Conservation (phyloP, 768 basidiomycete genomes). For the Lactarius sp. region DNA sequence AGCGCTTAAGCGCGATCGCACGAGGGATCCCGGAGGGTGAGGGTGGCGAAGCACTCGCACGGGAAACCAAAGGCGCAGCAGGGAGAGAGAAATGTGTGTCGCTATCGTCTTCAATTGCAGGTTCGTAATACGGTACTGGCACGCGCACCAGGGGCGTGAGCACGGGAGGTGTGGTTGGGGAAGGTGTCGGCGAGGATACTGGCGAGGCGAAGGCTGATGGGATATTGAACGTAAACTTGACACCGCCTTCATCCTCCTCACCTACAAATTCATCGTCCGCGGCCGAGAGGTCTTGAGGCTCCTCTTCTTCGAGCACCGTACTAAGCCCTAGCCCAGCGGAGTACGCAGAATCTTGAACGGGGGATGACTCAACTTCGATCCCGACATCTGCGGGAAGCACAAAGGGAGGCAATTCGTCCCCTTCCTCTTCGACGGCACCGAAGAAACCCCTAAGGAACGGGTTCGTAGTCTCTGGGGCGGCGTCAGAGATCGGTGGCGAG, state of each 20-base stretch:
- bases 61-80: conserved; percentile 4
- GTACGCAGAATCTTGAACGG: conserved; percentile 35
- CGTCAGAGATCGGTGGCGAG: conserved; percentile 38
- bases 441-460: conserved; percentile 52
- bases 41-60: conserved; percentile 12
- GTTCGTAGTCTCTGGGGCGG: conserved; percentile 43
- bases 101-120: conserved; percentile 27
- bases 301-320: conserved; percentile 44
- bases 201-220: conserved; percentile 37
- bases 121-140: conserved; percentile 17
- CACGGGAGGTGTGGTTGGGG: conserved; percentile 16
- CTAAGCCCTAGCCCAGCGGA: conserved; percentile 34
- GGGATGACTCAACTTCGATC: conserved; percentile 29
- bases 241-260: conserved; percentile 56
- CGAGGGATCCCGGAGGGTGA: conserved; percentile 54
- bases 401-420: conserved; percentile 50
- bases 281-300: conserved; percentile 31
- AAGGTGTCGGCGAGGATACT: conserved; percentile 26
- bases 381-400: conserved; percentile 45
- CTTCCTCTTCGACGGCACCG: conserved; percentile 39
- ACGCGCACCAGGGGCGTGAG: conserved; percentile 21
- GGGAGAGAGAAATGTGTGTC: conserved; percentile 26
- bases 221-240: conserved; percentile 68
- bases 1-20: conserved; percentile 35
- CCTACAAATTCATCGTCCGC: conserved; percentile 52